Base-by-base conservation (phyloP, 345 rosid species). In the Hibiscus mutabilis region DNA sequence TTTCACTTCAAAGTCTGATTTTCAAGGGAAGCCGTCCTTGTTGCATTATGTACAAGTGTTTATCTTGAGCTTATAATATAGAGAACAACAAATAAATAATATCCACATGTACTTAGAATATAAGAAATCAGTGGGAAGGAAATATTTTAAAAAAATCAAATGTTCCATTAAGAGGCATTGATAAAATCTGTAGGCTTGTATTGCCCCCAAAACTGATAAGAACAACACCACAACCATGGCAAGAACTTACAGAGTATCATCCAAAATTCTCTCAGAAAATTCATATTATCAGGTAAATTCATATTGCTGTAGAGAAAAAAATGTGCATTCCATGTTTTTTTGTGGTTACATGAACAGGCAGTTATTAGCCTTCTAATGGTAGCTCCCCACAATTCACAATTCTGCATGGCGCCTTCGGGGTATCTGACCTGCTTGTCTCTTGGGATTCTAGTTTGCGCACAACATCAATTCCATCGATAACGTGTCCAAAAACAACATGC, bases 401-500 rank as follows among this genome's bases (percentile, higher is more conserved):
- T 83, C 97, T 93, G 82, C 97, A 91, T 40, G 85, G 87, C 71
- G 59, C 67, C 75, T 82, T 73, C 15, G 98, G 97, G 76, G 16
- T 49, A 77, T 94, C 88, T n/a, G 86, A 60, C 29, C 97, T 87
- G 67, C 90, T 87, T 40, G 97, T 91, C 82, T 87, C 91, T 56
- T 77, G 85, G 49, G 91, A 81, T 76, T 94, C 98, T 33, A 94
- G 92, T 55, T 80, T 82, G 55, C 78, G 78, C 49, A 91, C 91
- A 27, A 89, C 81, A 76, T 91, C 89, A 81, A 86, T 84, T 74
- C 97, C 97, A 29, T 90, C 93, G 55, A 87, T 33, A n/a, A 94
- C 89, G 58, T 88, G 81, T 70, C 97, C 96, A 31, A 87, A 94
- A 69, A 94, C 98, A 66, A 94, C 98, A 67, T 94, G 97, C 55